Evolutionary conservation across 78 protist species (phyloP).

Genomic region (Monosiga brevicollis): DNA sequence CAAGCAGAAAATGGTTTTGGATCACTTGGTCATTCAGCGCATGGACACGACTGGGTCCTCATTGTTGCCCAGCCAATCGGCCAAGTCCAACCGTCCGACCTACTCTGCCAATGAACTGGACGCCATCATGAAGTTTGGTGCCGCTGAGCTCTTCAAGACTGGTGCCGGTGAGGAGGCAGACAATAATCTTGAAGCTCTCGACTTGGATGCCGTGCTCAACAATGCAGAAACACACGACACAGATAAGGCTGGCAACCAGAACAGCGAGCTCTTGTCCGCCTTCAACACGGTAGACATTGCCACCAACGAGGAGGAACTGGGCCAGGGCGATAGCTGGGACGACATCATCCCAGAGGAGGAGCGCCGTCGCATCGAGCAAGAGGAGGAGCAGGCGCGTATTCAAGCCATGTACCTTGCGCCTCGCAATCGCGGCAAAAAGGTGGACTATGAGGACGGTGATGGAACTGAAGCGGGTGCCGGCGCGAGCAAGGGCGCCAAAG

Average conservation of each 20-base stretch:
- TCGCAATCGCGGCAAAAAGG: background rate
- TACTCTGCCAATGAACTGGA: background rate
- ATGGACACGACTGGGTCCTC: constrained; percentile 20
- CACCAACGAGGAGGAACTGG: background rate
- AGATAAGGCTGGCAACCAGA: background rate
- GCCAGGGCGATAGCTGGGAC: background rate
- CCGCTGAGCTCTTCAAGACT: background rate
- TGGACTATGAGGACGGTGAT: background rate
- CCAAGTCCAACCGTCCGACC: background rate
- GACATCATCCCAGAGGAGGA: background rate
- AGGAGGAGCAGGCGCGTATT: background rate
- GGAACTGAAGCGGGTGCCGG: background rate
- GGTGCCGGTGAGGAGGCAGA: background rate
- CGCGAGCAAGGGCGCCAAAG: background rate
- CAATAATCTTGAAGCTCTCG: background rate
- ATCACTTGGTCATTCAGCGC: constrained; percentile 48
- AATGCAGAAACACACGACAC: constrained; percentile 18
- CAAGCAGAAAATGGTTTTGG: constrained; percentile 34
- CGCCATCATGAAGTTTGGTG: constrained; percentile 28
- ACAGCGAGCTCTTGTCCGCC: constrained; percentile 1
- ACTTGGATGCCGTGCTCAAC: constrained; percentile 8
- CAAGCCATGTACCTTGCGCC: background rate
- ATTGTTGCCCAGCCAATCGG: background rate
- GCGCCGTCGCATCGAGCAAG: background rate
- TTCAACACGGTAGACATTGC: constrained; percentile 1